Conservation (phyloP, 345 rosid species). For the Durio zibethinus region DNA sequence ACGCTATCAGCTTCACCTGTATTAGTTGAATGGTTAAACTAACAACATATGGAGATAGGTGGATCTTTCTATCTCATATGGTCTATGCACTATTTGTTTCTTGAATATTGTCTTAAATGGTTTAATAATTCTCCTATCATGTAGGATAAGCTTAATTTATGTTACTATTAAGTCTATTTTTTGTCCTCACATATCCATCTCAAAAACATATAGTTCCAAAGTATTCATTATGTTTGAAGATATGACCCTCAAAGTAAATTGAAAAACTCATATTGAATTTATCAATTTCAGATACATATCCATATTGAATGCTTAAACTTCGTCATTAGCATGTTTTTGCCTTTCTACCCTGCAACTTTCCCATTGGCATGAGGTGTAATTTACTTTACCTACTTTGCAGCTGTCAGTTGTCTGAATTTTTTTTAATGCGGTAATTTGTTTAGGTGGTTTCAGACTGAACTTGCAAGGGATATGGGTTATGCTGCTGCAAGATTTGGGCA, state of each 20-base stretch:
- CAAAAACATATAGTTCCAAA: not conserved
- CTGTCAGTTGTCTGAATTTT: conserved; percentile 36
- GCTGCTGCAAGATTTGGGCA: conserved; percentile 97
- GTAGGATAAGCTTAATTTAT: not conserved
- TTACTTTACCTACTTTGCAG: not conserved
- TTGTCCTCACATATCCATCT: not conserved
- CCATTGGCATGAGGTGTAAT: not conserved
- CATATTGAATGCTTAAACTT: not conserved
- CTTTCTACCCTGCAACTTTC: conserved; percentile 3
- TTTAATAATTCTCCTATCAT: not conserved
- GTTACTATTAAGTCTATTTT: not conserved
- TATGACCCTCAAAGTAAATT: not conserved
- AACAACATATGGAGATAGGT: not conserved
- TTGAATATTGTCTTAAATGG: not conserved
- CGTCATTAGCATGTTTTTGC: not conserved
- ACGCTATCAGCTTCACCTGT: not conserved
- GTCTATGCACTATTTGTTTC: not conserved
- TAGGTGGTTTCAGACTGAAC: conserved; percentile 95
- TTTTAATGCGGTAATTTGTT: conserved; percentile 49
- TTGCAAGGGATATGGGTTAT: conserved; percentile 94
- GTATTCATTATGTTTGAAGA: not conserved
- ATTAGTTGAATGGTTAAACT: not conserved
- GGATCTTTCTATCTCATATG: not conserved
- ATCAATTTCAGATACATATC: not conserved
- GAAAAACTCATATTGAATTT: not conserved